These are phyloP conservation scores for Spathaspora sp. DNA, from an alignment of 805 yeast genomes.

Conservation along the genomic window DNA sequence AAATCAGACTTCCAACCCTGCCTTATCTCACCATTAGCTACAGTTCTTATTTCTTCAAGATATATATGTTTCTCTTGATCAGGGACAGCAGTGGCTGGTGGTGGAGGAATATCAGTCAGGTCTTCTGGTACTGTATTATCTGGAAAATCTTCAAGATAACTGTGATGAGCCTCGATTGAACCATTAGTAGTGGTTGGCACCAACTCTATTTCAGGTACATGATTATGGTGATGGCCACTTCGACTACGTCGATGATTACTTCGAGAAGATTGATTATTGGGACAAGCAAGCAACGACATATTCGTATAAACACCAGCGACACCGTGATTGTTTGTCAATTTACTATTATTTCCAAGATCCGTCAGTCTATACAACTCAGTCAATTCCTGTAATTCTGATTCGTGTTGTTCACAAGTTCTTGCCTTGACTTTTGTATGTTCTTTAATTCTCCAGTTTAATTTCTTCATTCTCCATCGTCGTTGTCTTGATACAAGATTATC, in stretches of 20 bases:
- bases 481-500: conserved; percentile 63
- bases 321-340: conserved; percentile 4
- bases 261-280: conserved; percentile 1
- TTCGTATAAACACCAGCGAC: conserved; percentile 27
- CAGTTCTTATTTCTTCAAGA: conserved; percentile 69
- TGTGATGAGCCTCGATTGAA: conserved; percentile 21
- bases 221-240: not conserved
- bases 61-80: conserved; percentile 35
- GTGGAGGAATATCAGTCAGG: too few species aligned
- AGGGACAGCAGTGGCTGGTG: conserved; percentile 1
- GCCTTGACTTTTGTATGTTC: conserved; percentile 68
- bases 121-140: not conserved
- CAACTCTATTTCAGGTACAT: conserved; percentile 13
- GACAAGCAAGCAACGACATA: conserved; percentile 8
- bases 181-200: conserved; percentile 11
- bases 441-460: conserved; percentile 83
- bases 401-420: conserved; percentile 56
- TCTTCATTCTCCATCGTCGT: conserved; percentile 88
- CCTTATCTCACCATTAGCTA: conserved; percentile 77
- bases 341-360: not conserved
- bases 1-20: conserved; percentile 96
- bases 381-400: conserved; percentile 41
- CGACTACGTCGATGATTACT: not conserved
- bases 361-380: conserved; percentile 33
- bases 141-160: conserved; percentile 24